phyloP scores from a whole-genome alignment of 2,329 filamentous ascomycete species.

The Colletotrichum sp. region DNA sequence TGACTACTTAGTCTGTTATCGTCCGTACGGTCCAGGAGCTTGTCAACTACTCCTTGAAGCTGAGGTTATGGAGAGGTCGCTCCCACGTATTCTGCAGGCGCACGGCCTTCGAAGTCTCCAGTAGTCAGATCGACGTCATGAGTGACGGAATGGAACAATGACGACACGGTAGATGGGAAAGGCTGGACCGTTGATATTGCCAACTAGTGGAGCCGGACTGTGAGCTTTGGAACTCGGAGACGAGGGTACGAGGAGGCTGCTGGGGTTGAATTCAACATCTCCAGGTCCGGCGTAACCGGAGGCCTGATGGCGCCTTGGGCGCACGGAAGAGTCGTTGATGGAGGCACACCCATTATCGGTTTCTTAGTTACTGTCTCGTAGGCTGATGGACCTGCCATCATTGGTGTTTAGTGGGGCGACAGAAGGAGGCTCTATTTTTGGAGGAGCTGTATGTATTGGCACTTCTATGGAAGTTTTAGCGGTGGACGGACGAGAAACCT shows the following conservation, averaged over 20 bases:
- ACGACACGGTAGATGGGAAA: background rate
- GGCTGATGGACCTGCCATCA: fast-evolving
- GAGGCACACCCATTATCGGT: fast-evolving
- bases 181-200: background rate
- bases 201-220: background rate
- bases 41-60: background rate
- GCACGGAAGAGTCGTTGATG: fast-evolving
- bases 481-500: background rate
- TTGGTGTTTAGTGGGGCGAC: background rate
- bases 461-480: fast-evolving
- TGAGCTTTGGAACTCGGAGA: background rate
- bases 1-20: background rate
- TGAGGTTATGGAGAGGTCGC: background rate
- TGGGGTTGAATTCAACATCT: background rate
- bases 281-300: fast-evolving
- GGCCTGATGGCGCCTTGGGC: background rate
- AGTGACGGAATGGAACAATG: background rate
- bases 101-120: background rate
- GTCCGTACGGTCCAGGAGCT: fast-evolving
- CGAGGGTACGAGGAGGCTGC: background rate
- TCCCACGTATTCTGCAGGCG: background rate
- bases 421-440: fast-evolving
- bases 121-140: background rate
- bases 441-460: background rate
- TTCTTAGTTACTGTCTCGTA: background rate